Base-by-base conservation (phyloP, 257 asterid species). In the Penstemon eatonii region DNA sequence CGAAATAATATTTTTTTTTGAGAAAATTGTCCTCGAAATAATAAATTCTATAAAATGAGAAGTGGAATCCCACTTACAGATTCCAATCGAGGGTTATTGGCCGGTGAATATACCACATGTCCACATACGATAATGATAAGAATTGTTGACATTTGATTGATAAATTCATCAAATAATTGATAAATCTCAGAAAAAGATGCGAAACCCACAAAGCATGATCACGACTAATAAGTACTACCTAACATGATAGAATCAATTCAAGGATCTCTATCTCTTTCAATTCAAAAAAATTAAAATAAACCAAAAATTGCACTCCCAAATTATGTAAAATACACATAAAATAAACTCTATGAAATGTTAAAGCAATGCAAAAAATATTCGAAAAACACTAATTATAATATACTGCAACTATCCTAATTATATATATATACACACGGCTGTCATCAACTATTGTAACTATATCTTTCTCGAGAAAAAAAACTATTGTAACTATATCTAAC, bases 31-130 rank as follows among this genome's bases (percentile, higher is more conserved):
- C 33, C 4, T 11, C 2, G 68, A 25, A 25, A 25, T 25, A 25
- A 25, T 25, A 25, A 70, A 56, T 38, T n/a, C n/a, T 39, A 40
- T 36, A 65, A 33, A 39, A 33, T 42, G 39, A 62, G 52, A 5
- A 73, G 75, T 55, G 72, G 72, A 86, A 60, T 55, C 78, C 84
- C 78, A 71, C 82, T 36, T 33, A 42, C 2, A 25, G 33, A 63
- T 63, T 63, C 68, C 51, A 36, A 59, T 33, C n/a, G 3, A n/a
- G 56, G 52, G 40, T 25, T 46, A 73, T 75, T 63, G 80, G 80
- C 10, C 46, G 43, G 60, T 66, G 69, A 58, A 79, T 72, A 79
- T 79, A 69, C 73, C 57, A 65, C 3, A n/a, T 3, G 13, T 2
- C 7, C 38, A 57, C 39, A 40, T 11, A 60, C 12, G 65, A 60